These are phyloP conservation scores for Coprinopsis cinerea DNA, from an alignment of 768 basidiomycete genomes.

Conservation along the genomic window DNA sequence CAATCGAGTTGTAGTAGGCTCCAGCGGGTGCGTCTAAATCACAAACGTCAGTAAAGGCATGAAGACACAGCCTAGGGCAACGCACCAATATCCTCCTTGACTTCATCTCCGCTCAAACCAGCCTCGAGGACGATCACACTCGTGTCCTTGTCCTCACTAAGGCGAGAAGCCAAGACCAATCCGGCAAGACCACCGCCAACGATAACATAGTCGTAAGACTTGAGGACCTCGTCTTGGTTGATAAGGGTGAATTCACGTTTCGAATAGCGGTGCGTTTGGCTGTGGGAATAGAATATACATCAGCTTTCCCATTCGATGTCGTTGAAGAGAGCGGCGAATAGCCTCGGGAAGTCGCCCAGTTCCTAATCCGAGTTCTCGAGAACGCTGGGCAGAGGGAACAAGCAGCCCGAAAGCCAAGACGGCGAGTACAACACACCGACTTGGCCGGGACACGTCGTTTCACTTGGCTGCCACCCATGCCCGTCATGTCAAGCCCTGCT, in stretches of 20 bases:
- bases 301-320: not conserved
- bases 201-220: slow-evolving; percentile 49
- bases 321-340: not conserved
- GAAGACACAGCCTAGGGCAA: not conserved
- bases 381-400: no score
- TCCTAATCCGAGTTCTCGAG: no score
- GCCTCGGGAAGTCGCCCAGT: no score
- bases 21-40: slow-evolving; percentile 37
- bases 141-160: slow-evolving; percentile 27
- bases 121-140: slow-evolving; percentile 36
- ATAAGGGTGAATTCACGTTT: slow-evolving; percentile 12
- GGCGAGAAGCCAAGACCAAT: slow-evolving; percentile 26
- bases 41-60: not conserved
- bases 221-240: slow-evolving; percentile 2
- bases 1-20: slow-evolving; percentile 41
- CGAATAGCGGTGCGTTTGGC: not conserved
- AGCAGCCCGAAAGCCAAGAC: no score
- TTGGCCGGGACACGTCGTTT: no score
- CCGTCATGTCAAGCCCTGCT: no score
- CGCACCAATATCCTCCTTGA: slow-evolving; percentile 26
- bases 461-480: no score
- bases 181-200: slow-evolving; percentile 29
- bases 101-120: slow-evolving; percentile 27
- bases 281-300: not conserved
- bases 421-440: no score